phyloP scores from a whole-genome alignment of 176 grass and related monocot genomes.

The Dactylis glomerata region DNA sequence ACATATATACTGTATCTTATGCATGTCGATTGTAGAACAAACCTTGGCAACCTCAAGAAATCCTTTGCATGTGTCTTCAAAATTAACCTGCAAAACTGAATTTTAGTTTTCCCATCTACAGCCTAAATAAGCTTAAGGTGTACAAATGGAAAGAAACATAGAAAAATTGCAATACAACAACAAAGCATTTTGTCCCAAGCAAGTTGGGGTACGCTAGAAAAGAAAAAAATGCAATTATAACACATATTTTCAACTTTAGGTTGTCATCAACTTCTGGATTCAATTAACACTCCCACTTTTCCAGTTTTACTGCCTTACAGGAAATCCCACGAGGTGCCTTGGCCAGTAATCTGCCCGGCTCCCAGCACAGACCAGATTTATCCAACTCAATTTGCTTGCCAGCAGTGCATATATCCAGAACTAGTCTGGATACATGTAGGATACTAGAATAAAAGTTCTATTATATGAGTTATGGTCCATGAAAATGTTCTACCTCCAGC shows the following conservation, averaged over 20 bases:
- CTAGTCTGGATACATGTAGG: not conserved
- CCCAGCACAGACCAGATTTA: not conserved
- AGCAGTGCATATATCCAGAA: not conserved
- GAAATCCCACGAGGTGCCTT: constrained; percentile 15
- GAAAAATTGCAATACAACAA: not conserved
- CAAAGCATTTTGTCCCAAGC: not conserved
- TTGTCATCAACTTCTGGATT: not conserved
- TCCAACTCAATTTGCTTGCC: constrained; percentile 6
- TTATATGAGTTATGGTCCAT: not conserved
- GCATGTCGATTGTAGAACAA: constrained; percentile 40
- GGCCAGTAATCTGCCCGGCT: not conserved
- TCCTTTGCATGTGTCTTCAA: constrained; percentile 99
- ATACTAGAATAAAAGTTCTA: not conserved
- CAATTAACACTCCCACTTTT: not conserved
- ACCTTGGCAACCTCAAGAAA: constrained; percentile 99
- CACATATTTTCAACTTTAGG: constrained; percentile 20
- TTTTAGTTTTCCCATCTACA: constrained; percentile 20
- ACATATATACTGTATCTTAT: constrained; percentile 25
- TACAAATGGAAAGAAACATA: constrained; percentile 2
- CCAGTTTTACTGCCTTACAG: not conserved
- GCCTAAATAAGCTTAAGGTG: constrained; percentile 6
- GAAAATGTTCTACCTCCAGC: constrained; percentile 9
- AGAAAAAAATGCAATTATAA: constrained; percentile 4
- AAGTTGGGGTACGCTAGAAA: not conserved
- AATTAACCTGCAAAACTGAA: constrained; percentile 83